phyloP scores from a whole-genome alignment of 2,329 filamentous ascomycete species.

The Fusarium chuoi region DNA sequence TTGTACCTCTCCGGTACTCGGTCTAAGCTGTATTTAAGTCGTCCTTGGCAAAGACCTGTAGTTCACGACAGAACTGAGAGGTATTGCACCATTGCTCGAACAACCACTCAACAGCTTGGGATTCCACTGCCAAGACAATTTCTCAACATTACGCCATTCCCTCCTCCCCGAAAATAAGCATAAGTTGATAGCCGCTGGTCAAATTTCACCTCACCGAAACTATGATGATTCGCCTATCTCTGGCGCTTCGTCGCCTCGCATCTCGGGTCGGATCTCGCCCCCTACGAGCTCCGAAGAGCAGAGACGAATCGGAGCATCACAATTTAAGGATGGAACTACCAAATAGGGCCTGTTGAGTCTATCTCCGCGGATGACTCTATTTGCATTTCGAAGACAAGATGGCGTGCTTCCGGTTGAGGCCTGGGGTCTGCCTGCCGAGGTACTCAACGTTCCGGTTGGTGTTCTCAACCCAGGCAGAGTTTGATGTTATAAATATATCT shows the following conservation, averaged over 20 bases:
- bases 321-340: fast-evolving
- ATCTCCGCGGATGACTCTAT: not conserved
- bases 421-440: not conserved
- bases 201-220: not conserved
- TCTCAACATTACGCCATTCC: not conserved
- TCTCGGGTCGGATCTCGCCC: not conserved
- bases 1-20: not conserved
- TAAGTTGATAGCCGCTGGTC: no score
- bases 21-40: no score
- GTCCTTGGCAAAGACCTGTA: not conserved
- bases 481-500: no score
- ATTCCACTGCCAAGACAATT: not conserved
- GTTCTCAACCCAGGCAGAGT: not conserved
- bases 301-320: no score
- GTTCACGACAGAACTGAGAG: not conserved
- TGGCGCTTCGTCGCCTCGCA: not conserved
- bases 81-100: not conserved
- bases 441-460: not conserved
- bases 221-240: not conserved
- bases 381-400: not conserved
- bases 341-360: not conserved
- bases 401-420: not conserved
- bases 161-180: not conserved
- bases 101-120: not conserved
- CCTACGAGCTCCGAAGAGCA: not conserved